Evolutionary conservation across 2,329 filamentous ascomycete genomes (phyloP), one percentile per base, ranked within the genome.

Genomic region (Blastomyces parvus): DNA sequence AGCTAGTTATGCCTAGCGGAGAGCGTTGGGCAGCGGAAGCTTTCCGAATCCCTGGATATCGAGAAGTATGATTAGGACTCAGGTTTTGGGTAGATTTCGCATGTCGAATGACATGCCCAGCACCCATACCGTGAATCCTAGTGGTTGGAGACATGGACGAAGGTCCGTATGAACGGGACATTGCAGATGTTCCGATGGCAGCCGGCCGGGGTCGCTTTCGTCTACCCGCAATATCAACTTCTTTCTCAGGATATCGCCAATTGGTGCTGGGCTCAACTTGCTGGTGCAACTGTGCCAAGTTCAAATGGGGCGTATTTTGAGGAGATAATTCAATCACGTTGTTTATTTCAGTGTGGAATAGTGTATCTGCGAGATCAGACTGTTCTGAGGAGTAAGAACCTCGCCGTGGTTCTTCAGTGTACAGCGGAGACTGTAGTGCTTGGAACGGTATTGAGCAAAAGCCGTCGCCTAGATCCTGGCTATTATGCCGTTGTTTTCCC

Each of bases 31-130:
- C 72, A 52, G 75, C 74, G 27, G 77, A 78, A 6, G 75, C 70
- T 67, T 81, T 81, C 25, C 79, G 72, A 36, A 81, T 74, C 59
- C 79, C 78, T 0, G 77, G 76, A 67, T 78, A 80, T 42, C 76
- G 72, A 58, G 76, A 73, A 67, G 76, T 66, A 60, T 61, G 60
- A 30, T 36, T 61, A 2, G 65, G 61, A 42, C 62, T 76, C 9
- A 80, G 73, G 64, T 73, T 74, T 64, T 80, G 78, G 3, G 77
- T 72, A 19, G 77, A 80, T 66, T 80, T 80, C 50, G 75, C 75
- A 42, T 80, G 78, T 64, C 76, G 74, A 66, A 80, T 71, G n/a
- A 71, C 69, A 66, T 78, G 76, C n/a, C 70, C 67, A 55, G 68
- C 67, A 57, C 70, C 71, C 64, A 70, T 73, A 67, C 66, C 72